phyloP scores from a whole-genome alignment of 129 eudicot species.

The Erigeron canadensis region DNA sequence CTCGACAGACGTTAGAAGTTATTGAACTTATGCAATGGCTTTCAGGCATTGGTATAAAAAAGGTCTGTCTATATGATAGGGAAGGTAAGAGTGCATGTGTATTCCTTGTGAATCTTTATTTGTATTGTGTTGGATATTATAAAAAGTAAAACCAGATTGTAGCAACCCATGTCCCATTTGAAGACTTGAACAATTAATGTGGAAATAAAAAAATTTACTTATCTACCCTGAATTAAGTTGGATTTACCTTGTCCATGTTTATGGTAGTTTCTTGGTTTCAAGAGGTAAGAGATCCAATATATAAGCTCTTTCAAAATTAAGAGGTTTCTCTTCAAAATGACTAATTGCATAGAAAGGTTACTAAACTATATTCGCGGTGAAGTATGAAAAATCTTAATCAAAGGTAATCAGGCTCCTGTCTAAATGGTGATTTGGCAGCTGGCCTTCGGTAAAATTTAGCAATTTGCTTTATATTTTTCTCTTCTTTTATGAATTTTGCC shows the following conservation, averaged over 20 bases:
- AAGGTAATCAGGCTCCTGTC: no score
- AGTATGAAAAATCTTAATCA: no score
- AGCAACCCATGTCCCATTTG: conserved; percentile 9
- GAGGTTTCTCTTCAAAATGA: background rate
- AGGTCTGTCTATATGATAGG: conserved; percentile 76
- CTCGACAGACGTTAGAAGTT: conserved; percentile 55
- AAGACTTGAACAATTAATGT: background rate
- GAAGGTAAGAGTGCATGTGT: conserved; percentile 50
- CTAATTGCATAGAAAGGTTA: background rate
- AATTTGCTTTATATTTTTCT: no score
- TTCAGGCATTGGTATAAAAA: conserved; percentile 61
- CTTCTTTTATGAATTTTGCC: no score
- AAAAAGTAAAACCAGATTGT: background rate
- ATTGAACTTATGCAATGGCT: conserved; percentile 70
- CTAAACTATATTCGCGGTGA: background rate
- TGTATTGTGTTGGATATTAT: background rate
- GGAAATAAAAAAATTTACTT: background rate
- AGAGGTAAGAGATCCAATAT: no score
- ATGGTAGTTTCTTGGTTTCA: background rate
- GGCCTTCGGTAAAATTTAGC: no score
- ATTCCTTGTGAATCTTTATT: background rate
- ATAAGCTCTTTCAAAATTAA: background rate
- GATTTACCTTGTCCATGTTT: conserved; percentile 3
- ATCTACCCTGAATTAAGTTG: background rate
- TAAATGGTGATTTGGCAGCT: no score